Evolutionary conservation across 495 filamentous ascomycete species (phyloP).

Genomic region (Filosporella fistucella): DNA sequence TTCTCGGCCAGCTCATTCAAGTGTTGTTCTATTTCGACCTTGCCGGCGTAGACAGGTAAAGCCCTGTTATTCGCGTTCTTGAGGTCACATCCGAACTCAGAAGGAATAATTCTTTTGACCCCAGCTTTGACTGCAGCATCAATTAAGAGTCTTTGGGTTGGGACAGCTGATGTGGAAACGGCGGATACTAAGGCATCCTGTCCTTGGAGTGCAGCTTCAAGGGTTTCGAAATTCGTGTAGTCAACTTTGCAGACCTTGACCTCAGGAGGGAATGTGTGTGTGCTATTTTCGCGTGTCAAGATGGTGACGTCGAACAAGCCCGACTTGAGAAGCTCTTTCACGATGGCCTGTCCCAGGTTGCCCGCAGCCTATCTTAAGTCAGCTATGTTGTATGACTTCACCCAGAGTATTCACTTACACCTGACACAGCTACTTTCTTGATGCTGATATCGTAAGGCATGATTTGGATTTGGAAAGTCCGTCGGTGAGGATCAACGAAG

Average conservation of each 20-base stretch:
- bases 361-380: slow-evolving; percentile 35
- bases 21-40: slow-evolving; percentile 36
- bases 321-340: slow-evolving; percentile 47
- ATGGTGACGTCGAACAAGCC: slow-evolving; percentile 52
- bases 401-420: slow-evolving; percentile 5
- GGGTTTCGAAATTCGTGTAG: slow-evolving; percentile 41
- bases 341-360: slow-evolving; percentile 50
- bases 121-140: slow-evolving; percentile 56
- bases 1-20: slow-evolving; percentile 35
- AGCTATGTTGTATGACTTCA: background rate
- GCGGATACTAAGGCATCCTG: slow-evolving; percentile 57
- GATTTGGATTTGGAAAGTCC: background rate
- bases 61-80: slow-evolving; percentile 26
- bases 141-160: slow-evolving; percentile 43
- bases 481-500: background rate
- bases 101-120: slow-evolving; percentile 58
- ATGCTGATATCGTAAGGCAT: slow-evolving; percentile 16
- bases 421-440: slow-evolving; percentile 15
- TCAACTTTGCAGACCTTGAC: slow-evolving; percentile 43
- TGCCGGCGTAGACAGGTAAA: slow-evolving; percentile 38
- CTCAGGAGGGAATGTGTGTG: slow-evolving; percentile 28
- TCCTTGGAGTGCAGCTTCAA: slow-evolving; percentile 42
- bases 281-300: slow-evolving; percentile 42
- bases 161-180: slow-evolving; percentile 32
- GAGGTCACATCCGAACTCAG: slow-evolving; percentile 53